phyloP scores from a whole-genome alignment of 768 basidiomycete genomes.

The Mycena vulgaris region DNA sequence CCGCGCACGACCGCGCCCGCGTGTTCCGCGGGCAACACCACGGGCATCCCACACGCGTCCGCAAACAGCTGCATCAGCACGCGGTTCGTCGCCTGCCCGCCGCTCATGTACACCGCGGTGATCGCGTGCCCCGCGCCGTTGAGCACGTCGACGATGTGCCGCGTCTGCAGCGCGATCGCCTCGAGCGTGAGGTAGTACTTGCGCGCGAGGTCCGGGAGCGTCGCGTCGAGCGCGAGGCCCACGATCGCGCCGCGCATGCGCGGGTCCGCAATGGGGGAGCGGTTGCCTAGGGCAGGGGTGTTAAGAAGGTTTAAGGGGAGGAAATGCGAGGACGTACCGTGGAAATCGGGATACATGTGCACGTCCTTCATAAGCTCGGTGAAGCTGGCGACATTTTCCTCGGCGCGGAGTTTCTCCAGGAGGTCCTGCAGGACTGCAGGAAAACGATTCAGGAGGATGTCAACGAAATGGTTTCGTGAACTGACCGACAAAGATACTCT shows the following conservation, averaged over 20 bases:
- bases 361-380: slow-evolving; percentile 92
- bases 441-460: background rate
- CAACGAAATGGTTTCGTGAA: background rate
- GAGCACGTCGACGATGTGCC: slow-evolving; percentile 94
- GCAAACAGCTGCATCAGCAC: slow-evolving; percentile 92
- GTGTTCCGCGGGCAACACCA: slow-evolving; percentile 85
- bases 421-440: slow-evolving; percentile 77
- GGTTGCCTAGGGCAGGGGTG: slow-evolving; percentile 77
- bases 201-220: slow-evolving; percentile 85
- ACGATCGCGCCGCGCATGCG: slow-evolving; percentile 94
- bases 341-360: slow-evolving; percentile 96
- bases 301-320: slow-evolving; percentile 4
- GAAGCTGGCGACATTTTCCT: slow-evolving; percentile 69
- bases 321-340: slow-evolving; percentile 73
- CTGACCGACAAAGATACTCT: slow-evolving; percentile 72
- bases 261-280: slow-evolving; percentile 97
- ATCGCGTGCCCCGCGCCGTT: slow-evolving; percentile 90
- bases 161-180: slow-evolving; percentile 94
- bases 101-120: slow-evolving; percentile 90
- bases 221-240: slow-evolving; percentile 86
- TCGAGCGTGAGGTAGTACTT: slow-evolving; percentile 94
- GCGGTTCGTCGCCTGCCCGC: slow-evolving; percentile 93
- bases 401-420: slow-evolving; percentile 76
- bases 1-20: slow-evolving; percentile 92
- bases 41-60: slow-evolving; percentile 84